phyloP scores from a whole-genome alignment of 1,284 basidiomycete species.

The Pulveroboletus ridleyi region DNA sequence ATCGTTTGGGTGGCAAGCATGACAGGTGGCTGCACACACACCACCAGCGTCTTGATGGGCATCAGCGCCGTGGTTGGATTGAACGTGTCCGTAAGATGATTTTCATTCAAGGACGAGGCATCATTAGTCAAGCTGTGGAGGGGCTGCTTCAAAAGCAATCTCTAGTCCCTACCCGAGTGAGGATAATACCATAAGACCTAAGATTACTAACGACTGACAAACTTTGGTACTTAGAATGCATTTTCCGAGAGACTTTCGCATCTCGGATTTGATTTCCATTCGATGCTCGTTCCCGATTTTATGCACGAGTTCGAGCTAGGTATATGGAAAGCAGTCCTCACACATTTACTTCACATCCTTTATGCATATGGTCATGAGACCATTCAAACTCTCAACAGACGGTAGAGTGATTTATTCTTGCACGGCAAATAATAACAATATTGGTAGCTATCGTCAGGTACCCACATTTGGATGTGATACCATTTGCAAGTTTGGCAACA shows the following conservation, averaged over 20 bases:
- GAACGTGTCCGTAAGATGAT: conserved; percentile 1
- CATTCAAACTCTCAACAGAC: neutral
- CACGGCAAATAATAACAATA: no score
- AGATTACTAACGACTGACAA: neutral
- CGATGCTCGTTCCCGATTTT: neutral
- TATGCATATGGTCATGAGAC: conserved; percentile 2
- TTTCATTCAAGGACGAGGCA: neutral
- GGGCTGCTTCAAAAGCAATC: conserved; percentile 5
- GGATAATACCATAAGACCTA: neutral
- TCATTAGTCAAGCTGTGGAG: conserved; percentile 5
- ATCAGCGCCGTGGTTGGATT: conserved; percentile 6
- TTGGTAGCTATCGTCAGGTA: conserved; percentile 10
- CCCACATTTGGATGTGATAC: conserved; percentile 11
- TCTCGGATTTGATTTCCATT: conserved; percentile 20
- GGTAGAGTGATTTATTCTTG: neutral
- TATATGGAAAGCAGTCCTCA: conserved; percentile 1
- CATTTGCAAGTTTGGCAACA: conserved; percentile 19
- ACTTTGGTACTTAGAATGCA: conserved; percentile 17
- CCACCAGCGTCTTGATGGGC: neutral
- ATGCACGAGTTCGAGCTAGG: neutral
- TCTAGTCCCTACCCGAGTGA: conserved; percentile 15
- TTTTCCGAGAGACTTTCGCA: conserved; percentile 19
- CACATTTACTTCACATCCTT: neutral
- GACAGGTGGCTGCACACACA: conserved; percentile 1
- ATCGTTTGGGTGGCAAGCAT: conserved; percentile 9